Evolutionary conservation across 2,329 filamentous ascomycete species (phyloP).

Genomic region (Albophoma yamanashiensis): DNA sequence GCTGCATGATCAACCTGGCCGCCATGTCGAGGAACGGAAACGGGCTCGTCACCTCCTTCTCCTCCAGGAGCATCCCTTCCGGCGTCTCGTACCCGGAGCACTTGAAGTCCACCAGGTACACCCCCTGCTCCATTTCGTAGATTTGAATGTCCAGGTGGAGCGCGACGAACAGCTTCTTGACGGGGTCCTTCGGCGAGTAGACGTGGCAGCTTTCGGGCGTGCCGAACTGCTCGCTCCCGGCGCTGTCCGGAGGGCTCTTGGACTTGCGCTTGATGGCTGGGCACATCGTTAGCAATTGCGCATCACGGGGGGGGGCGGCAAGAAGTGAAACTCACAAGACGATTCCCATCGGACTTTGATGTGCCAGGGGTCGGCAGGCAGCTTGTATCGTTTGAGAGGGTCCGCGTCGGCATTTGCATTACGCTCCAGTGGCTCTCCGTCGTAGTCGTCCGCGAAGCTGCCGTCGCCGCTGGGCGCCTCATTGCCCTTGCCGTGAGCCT

Average conservation of each 20-base stretch:
- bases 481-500: constrained; percentile 31
- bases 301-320: background rate
- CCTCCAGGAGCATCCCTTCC: constrained; percentile 65
- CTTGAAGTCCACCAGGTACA: constrained; percentile 97
- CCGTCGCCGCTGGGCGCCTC: constrained; percentile 23
- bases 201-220: constrained; percentile 28
- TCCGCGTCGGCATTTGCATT: constrained; percentile 34
- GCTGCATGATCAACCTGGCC: constrained; percentile 81
- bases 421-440: constrained; percentile 20
- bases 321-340: constrained; percentile 50
- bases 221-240: constrained; percentile 7
- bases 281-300: background rate
- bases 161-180: constrained; percentile 59
- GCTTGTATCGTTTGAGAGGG: constrained; percentile 55
- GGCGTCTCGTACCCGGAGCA: constrained; percentile 87
- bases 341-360: constrained; percentile 86
- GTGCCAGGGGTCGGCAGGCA: constrained; percentile 93
- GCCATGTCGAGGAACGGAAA: constrained; percentile 95
- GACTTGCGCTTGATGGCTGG: constrained; percentile 6
- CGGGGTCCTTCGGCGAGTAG: constrained; percentile 25
- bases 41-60: constrained; percentile 90
- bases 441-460: constrained; percentile 29
- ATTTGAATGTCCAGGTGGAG: constrained; percentile 95
- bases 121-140: constrained; percentile 84
- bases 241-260: constrained; percentile 1